Conservation (phyloP, 768 basidiomycete species). For the Heimioporus sp. region DNA sequence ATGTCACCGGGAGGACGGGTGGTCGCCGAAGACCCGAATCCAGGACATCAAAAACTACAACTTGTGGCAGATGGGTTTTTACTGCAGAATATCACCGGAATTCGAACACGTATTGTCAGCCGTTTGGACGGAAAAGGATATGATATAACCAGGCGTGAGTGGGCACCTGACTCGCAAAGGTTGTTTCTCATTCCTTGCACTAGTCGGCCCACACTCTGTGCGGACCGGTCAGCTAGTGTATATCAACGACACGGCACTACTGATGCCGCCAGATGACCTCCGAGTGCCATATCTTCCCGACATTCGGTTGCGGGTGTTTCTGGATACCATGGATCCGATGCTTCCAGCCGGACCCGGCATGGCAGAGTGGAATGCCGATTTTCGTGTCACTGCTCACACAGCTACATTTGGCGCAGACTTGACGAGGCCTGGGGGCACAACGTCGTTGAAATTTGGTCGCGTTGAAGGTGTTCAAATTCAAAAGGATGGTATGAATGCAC, state of each 20-base stretch:
- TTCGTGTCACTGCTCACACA: slow-evolving; percentile 57
- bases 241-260: slow-evolving; percentile 62
- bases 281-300: slow-evolving; percentile 32
- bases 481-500: slow-evolving; percentile 48
- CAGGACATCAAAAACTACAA: slow-evolving; percentile 62
- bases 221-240: slow-evolving; percentile 80
- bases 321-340: slow-evolving; percentile 49
- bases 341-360: slow-evolving; percentile 39
- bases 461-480: slow-evolving; percentile 54
- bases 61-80: slow-evolving; percentile 67
- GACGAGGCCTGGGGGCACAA: slow-evolving; percentile 24
- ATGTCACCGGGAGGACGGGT: slow-evolving; percentile 55
- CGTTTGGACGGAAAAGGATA: slow-evolving; percentile 83
- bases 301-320: slow-evolving; percentile 58
- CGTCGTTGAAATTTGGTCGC: slow-evolving; percentile 45
- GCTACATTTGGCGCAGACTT: slow-evolving; percentile 72
- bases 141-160: slow-evolving; percentile 78
- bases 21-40: slow-evolving; percentile 67
- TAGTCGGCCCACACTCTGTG: slow-evolving; percentile 82
- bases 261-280: slow-evolving; percentile 33
- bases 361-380: slow-evolving; percentile 41
- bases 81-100: slow-evolving; percentile 73
- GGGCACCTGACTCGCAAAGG: neutral
- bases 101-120: slow-evolving; percentile 75
- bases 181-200: slow-evolving; percentile 3